Base-by-base conservation (phyloP, 1,284 basidiomycete genomes). In the Ceratobasidium sp. region DNA sequence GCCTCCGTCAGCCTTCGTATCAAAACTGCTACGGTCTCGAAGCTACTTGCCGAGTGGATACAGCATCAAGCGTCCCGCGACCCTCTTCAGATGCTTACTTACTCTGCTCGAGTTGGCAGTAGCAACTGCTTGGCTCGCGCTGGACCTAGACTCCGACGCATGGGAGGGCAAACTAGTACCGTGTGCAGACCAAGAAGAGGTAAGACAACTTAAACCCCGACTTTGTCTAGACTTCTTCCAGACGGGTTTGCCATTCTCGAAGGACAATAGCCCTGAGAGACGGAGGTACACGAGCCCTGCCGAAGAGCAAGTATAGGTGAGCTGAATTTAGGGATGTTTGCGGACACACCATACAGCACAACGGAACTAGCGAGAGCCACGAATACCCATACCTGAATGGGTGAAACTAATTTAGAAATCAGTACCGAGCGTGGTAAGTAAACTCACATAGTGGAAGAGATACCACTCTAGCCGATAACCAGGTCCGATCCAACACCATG, bases 241-340 rank as follows among this genome's bases (percentile, higher is more conserved):
- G 15, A 19, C 15, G 40, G 59, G 37, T 32, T 70, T 70, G 9
- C 69, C 69, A 43, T 61, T 32, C 43, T 71, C 69, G 40, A 44
- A 32, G 22, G 37, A 29, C 22, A 71, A 22, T 17, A 8, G 7
- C 6, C 69, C 69, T 3, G 69, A 71, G 44, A 71, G 59, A 2
- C 69, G 69, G 8, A 71, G 69, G 22, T 71, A 71, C 22, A 71
- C 54, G 4, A 71, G 32, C 7, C 56, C 69, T 71, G 43, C 37
- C 22, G 37, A 40, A 40, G 37, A 40, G 37, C 9, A 5, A 40
- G 9, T 5, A 40, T 40, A 40, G 37, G 37, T 40, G 37, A 40
- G 37, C 9, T 40, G 37, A 40, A 40, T 40, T 40, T 40, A 40
- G 9, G 37, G 5, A 5, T 40, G 37, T 40, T 40, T 9, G 37